Percentiles rank a stretch among this genome's conserved stretches.
Evolutionary conservation across 1,139 yeast genomes (phyloP).

Genomic region (Yamadazyma spencermartinsiae): DNA sequence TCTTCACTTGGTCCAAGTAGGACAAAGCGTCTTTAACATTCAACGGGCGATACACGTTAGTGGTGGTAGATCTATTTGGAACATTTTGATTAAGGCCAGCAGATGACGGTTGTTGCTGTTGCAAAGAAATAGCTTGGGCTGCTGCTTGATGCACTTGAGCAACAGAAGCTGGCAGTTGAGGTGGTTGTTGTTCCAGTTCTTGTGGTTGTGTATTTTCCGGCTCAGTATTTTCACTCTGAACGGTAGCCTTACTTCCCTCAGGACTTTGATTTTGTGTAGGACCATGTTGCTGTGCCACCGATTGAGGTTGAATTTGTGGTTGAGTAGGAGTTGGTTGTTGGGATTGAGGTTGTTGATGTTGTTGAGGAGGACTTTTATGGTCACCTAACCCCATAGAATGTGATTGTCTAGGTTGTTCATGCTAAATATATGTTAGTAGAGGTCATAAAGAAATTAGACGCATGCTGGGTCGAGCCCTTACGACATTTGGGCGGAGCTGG

Average conservation of each 20-base stretch:
- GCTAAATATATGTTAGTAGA: conserved; percentile 10
- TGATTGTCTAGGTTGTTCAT: conserved; percentile 11
- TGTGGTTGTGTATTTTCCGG: background rate
- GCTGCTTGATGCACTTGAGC: conserved; percentile 11
- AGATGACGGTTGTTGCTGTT: conserved; percentile 3
- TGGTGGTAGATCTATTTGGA: conserved; percentile 45
- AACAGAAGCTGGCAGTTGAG: conserved; percentile 10
- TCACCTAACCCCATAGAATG: conserved; percentile 13
- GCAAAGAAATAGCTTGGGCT: conserved; percentile 15
- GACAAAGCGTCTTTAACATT: conserved; percentile 96
- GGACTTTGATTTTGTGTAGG: conserved; percentile 3
- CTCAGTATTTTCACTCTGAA: background rate
- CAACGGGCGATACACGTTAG: conserved; percentile 73
- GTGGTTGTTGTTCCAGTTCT: background rate
- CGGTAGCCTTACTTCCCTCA: background rate
- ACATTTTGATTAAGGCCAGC: conserved; percentile 29
- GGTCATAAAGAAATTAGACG: background rate
- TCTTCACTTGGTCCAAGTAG: conserved; percentile 92
- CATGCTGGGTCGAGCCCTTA: too few species aligned
- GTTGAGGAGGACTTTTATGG: conserved; percentile 4
- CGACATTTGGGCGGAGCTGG: background rate
- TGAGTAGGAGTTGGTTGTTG: conserved; percentile 5
- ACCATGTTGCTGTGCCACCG: background rate
- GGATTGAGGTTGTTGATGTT: conserved; percentile 5
- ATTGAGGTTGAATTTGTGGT: conserved; percentile 4